These are phyloP conservation scores for Coniochaeta hoffmannii DNA, from an alignment of 2,329 filamentous ascomycete species.

Conservation along the genomic window DNA sequence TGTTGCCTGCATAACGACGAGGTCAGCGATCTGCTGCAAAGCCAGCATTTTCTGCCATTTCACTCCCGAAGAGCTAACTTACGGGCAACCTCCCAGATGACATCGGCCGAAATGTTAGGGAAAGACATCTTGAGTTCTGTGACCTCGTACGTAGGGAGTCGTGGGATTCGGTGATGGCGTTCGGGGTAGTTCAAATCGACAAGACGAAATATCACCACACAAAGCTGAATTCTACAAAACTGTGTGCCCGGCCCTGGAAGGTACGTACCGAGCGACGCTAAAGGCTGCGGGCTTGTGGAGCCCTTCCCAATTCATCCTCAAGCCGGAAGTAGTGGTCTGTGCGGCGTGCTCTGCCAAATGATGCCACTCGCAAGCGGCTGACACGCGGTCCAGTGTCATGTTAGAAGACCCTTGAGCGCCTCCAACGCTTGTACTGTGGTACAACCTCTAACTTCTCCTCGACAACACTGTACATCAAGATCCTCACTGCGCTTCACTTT, in stretches of 20 bases:
- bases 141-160: conserved; percentile 12
- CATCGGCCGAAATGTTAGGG: conserved; percentile 77
- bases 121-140: conserved; percentile 47
- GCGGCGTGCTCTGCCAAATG: background rate
- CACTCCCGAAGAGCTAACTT: conserved; percentile 38
- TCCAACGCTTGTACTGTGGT: background rate
- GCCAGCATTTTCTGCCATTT: conserved; percentile 4
- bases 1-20: conserved; percentile 52
- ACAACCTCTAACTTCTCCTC: background rate
- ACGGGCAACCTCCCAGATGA: conserved; percentile 95
- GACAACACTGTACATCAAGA: background rate
- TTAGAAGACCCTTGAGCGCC: background rate
- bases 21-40: no score
- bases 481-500: background rate
- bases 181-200: background rate
- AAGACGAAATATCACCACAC: conserved; percentile 1
- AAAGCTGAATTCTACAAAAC: conserved; percentile 2
- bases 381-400: background rate
- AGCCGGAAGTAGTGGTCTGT: background rate
- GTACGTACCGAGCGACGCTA: background rate
- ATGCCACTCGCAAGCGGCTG: background rate
- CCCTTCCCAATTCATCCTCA: background rate
- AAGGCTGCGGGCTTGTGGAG: background rate
- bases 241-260: background rate
- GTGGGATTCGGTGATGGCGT: conserved; percentile 8